A percentile compares a stretch with the other conserved stretches of the same genome.
phyloP scores from a whole-genome alignment of 2,329 filamentous ascomycete species.

The Fusarium avenaceum region DNA sequence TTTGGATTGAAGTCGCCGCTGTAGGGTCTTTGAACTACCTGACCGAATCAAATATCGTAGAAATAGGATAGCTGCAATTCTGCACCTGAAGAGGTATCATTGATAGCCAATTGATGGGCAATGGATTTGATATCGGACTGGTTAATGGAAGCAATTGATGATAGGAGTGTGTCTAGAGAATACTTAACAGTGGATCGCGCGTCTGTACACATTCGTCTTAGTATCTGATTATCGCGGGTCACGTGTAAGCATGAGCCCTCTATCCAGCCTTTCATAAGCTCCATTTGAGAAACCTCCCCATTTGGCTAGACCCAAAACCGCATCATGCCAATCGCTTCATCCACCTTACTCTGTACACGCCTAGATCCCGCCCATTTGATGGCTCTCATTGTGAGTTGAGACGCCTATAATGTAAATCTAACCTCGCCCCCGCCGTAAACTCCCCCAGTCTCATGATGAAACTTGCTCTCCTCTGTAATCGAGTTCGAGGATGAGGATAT shows the following conservation, averaged over 20 bases:
- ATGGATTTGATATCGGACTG: too few species aligned
- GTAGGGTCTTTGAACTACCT: conserved; percentile 24
- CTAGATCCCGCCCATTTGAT: not conserved
- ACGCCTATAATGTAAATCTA: not conserved
- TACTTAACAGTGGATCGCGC: too few species aligned
- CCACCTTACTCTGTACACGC: not conserved
- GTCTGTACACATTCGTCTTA: too few species aligned
- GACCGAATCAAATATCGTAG: conserved; percentile 10
- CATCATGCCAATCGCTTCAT: not conserved
- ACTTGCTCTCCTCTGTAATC: not conserved
- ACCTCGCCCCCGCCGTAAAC: not conserved
- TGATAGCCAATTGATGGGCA: too few species aligned
- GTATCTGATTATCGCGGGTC: too few species aligned
- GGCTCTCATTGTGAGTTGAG: not conserved
- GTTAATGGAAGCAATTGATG: too few species aligned
- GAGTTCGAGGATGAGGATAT: not conserved
- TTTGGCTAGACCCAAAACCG: not conserved
- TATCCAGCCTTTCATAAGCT: not conserved
- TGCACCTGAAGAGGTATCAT: not conserved
- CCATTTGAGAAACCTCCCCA: not conserved
- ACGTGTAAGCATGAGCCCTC: not conserved
- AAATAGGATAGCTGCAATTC: conserved; percentile 10
- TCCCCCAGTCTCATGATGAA: not conserved
- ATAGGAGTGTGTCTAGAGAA: too few species aligned
- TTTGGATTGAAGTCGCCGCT: conserved; percentile 15